Evolutionary conservation across 1,139 yeast genomes (phyloP).

Genomic region (Hyphopichia pseudoburtonii): DNA sequence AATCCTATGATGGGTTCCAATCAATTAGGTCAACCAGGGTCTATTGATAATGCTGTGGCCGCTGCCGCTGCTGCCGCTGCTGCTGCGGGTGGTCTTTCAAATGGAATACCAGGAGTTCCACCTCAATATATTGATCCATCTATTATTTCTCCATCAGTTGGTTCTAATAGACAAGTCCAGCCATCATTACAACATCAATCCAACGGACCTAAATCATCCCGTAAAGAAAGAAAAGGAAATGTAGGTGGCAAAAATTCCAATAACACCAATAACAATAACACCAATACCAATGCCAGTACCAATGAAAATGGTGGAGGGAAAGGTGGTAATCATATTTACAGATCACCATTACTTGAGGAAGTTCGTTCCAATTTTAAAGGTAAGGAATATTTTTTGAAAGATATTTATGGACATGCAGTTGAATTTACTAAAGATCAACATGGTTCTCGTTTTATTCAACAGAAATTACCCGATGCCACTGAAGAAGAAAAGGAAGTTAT

Average conservation of each 20-base stretch:
- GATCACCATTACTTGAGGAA: slow-evolving; percentile 84
- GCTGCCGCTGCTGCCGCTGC: slow-evolving; percentile 3
- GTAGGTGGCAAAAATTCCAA: background rate
- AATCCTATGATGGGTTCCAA: slow-evolving; percentile 10
- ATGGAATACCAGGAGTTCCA: slow-evolving; percentile 2
- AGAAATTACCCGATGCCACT: slow-evolving; percentile 65
- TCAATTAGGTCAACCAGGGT: slow-evolving; percentile 1
- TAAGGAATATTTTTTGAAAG: slow-evolving; percentile 63
- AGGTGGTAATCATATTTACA: slow-evolving; percentile 50
- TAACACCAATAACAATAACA: background rate
- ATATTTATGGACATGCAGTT: slow-evolving; percentile 82
- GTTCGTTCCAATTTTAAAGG: slow-evolving; percentile 70
- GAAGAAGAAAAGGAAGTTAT: slow-evolving; percentile 77
- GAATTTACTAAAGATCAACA: slow-evolving; percentile 97
- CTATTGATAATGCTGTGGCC: background rate
- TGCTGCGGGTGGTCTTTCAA: slow-evolving; percentile 1
- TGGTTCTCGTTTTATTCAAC: slow-evolving; percentile 95
- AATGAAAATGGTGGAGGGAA: slow-evolving; percentile 11
- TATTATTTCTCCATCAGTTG: background rate
- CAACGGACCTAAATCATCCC: background rate
- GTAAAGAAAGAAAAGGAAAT: background rate
- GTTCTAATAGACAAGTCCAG: background rate
- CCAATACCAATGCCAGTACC: slow-evolving; percentile 1
- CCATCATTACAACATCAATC: background rate
- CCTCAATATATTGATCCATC: slow-evolving; percentile 2